These are phyloP conservation scores for Colletotrichum viniferum DNA, from an alignment of 2,329 filamentous ascomycete genomes.

Conservation along the genomic window DNA sequence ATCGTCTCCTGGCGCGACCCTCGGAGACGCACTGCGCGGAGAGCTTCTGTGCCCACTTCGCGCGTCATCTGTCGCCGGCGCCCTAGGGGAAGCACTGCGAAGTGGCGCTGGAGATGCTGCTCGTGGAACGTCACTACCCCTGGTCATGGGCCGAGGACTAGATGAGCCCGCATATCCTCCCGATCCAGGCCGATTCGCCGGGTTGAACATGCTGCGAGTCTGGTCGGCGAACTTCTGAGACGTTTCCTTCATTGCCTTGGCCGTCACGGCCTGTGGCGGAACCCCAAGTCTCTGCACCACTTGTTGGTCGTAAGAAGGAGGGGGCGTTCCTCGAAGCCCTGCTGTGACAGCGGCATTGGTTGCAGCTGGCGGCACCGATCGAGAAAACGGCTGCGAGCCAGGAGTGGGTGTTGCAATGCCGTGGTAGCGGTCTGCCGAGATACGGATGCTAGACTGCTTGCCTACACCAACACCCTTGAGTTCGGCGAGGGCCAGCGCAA, in stretches of 20 bases:
- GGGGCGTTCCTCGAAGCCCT: constrained; percentile 75
- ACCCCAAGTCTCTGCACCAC: constrained; percentile 80
- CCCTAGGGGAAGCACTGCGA: constrained; percentile 67
- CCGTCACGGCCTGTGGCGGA: constrained; percentile 89
- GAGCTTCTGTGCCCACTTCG: constrained; percentile 50
- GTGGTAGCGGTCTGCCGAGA: constrained; percentile 95
- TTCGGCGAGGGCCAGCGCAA: constrained; percentile 90
- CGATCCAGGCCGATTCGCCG: constrained; percentile 37
- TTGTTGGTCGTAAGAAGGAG: constrained; percentile 83
- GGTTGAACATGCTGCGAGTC: constrained; percentile 77
- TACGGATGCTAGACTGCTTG: constrained; percentile 81
- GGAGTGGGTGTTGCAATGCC: constrained; percentile 86
- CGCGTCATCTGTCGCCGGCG: constrained; percentile 54
- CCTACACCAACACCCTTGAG: constrained; percentile 79
- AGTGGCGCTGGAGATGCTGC: constrained; percentile 72
- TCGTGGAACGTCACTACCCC: constrained; percentile 63
- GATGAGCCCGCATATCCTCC: constrained; percentile 39
- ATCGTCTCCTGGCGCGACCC: constrained; percentile 58
- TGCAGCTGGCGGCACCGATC: constrained; percentile 43
- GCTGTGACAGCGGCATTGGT: constrained; percentile 51
- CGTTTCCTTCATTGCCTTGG: constrained; percentile 93
- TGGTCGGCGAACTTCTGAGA: constrained; percentile 88
- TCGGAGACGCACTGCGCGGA: constrained; percentile 64
- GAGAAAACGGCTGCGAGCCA: constrained; percentile 46
- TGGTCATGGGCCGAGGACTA: constrained; percentile 61